Evolutionary conservation across 1,284 basidiomycete species (phyloP), one percentile per base, ranked within the genome.

Genomic region (Athelia psychrophila): DNA sequence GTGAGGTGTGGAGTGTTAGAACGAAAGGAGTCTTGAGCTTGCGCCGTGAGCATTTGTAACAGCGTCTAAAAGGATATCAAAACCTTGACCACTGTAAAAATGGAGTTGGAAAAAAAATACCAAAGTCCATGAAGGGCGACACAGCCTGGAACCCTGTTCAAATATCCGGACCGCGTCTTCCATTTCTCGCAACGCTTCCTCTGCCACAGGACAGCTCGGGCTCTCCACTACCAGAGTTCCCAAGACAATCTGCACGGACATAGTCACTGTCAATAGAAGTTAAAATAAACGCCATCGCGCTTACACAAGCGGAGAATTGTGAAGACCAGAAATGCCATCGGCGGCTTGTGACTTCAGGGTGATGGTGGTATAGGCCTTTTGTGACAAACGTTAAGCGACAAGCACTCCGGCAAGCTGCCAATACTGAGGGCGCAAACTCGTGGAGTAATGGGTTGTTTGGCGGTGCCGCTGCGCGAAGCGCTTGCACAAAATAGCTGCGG

Each of bases 311-410:
- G 2, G 77, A 77, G 54, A 77, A 80, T 36, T 77, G 60, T 2
- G 67, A 66, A 1, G 78, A 75, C 80, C 80, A 83, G 60, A 80
- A 79, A 58, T 73, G 79, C 76, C 78, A 80, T 15, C 69, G 62
- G 36, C 64, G 60, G 20, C 68, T 58, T 3, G 69, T 61, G 2
- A 66, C 56, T 18, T 56, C 54, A 3, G 71, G 71, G 61, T 78
- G 71, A 18, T 68, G 61, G 2, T 58, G 52, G 52, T 73, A 76
- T 32, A 80, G 51, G 18, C 66, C 66, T 40, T 63, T 64, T 36
- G 80, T 59, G 49, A 69, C 68, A 4, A 65, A 65, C 48, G 77
- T 72, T 30, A 80, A 58, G 10, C 69, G 67, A 51, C 69, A 67
- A 2, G 78, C 75, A 55, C 76, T 76, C 33, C 72, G 65, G 60